Percentiles rank a stretch among this genome's conserved stretches.
Evolutionary conservation across 306 rosid genomes (phyloP).

Genomic region (Begonia loranthoides): DNA sequence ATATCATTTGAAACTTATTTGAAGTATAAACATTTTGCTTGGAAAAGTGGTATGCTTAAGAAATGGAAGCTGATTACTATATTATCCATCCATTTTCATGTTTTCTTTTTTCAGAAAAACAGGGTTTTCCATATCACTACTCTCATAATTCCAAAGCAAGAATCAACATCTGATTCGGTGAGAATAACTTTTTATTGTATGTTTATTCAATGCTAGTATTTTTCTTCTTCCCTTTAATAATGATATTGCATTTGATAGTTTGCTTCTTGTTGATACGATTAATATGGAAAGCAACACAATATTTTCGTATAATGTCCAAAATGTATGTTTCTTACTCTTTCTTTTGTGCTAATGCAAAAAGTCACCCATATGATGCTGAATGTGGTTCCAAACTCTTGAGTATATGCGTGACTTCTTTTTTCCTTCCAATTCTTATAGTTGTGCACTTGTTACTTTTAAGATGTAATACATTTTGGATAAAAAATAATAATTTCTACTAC

Average conservation of each 20-base stretch:
- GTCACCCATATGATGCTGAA: no score
- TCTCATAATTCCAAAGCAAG: constrained; percentile 94
- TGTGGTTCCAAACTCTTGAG: no score
- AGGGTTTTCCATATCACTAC: constrained; percentile 90
- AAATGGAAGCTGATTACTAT: neutral
- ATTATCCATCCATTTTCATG: constrained; percentile 13
- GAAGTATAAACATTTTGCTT: neutral
- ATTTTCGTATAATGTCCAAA: no score
- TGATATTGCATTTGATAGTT: constrained; percentile 7
- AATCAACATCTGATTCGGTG: constrained; percentile 94
- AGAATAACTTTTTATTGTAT: constrained; percentile 18
- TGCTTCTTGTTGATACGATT: constrained; percentile 2
- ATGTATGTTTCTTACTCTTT: no score
- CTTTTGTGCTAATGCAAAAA: no score
- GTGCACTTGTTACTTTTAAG: no score
- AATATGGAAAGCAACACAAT: neutral
- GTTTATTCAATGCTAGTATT: constrained; percentile 7
- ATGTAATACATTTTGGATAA: no score
- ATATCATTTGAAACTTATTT: neutral
- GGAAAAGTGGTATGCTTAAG: neutral
- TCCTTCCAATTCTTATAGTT: no score
- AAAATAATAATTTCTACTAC: no score
- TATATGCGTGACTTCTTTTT: no score
- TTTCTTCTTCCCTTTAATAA: neutral
- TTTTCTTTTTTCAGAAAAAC: constrained; percentile 62